Conservation (phyloP, 192 early-diverging fungal species). For the Backusella luteola region DNA sequence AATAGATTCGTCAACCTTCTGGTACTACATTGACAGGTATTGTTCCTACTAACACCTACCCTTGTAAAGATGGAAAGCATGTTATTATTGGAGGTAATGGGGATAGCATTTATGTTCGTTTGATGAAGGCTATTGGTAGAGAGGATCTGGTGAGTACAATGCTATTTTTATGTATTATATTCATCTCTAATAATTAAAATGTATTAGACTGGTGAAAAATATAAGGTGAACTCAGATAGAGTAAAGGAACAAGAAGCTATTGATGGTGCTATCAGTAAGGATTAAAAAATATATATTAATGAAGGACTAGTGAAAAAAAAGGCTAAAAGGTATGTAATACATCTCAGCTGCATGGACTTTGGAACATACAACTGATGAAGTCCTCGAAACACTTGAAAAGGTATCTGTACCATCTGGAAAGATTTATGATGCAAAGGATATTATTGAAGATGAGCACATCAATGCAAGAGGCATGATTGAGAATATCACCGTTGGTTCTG, state of each 20-base stretch:
- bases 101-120: slow-evolving; percentile 47
- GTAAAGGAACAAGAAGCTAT: slow-evolving; percentile 40
- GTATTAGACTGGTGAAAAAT: slow-evolving; percentile 34
- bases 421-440: slow-evolving; percentile 50
- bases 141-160: slow-evolving; percentile 34
- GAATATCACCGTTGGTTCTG: slow-evolving; percentile 31
- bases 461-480: slow-evolving; percentile 46
- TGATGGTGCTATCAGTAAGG: slow-evolving; percentile 42
- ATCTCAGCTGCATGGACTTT: slow-evolving; percentile 35
- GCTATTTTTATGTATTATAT: neutral
- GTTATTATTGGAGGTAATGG: slow-evolving; percentile 55
- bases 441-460: slow-evolving; percentile 47
- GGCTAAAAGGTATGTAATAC: neutral
- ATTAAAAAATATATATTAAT: neutral
- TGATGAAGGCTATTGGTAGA: slow-evolving; percentile 42
- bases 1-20: slow-evolving; percentile 47
- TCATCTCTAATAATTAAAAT: neutral
- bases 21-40: slow-evolving; percentile 53
- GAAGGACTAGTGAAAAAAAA: neutral
- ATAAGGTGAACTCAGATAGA: slow-evolving; percentile 43
- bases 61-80: slow-evolving; percentile 43
- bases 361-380: slow-evolving; percentile 31
- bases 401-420: slow-evolving; percentile 46
- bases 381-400: slow-evolving; percentile 33
- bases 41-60: slow-evolving; percentile 48